Conservation (phyloP, 139 green algal species). For the Asterochloris sp. region DNA sequence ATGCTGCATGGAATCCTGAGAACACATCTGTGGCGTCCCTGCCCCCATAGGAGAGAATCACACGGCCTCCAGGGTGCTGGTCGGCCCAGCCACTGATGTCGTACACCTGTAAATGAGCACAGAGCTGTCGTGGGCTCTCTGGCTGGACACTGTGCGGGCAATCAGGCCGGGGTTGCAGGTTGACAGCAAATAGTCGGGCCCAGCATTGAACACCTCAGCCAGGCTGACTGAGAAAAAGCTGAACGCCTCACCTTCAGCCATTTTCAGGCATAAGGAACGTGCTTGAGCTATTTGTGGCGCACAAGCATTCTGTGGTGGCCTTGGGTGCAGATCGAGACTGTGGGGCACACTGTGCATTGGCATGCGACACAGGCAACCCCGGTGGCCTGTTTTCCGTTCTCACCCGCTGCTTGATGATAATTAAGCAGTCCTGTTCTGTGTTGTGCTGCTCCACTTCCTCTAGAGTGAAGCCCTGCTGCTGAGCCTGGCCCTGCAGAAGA, state of each 20-base stretch:
- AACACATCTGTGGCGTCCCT: slow-evolving; percentile 68
- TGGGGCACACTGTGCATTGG: too few species aligned
- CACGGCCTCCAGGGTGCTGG: slow-evolving; percentile 57
- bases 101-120: slow-evolving; percentile 50
- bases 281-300: too few species aligned
- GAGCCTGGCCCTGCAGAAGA: too few species aligned
- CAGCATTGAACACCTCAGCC: neutral
- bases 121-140: neutral
- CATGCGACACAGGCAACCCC: too few species aligned
- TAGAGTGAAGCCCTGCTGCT: slow-evolving; percentile 13
- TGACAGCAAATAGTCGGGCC: too few species aligned
- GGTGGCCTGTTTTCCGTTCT: neutral
- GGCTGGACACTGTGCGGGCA: neutral
- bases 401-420: slow-evolving; percentile 28
- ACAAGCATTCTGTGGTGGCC: too few species aligned
- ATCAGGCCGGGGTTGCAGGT: neutral
- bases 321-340: too few species aligned
- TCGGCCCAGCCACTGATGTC: slow-evolving; percentile 50
- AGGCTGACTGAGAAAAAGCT: neutral
- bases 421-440: slow-evolving; percentile 32
- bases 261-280: too few species aligned
- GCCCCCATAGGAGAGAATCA: slow-evolving; percentile 58
- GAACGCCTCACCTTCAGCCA: slow-evolving; percentile 17
- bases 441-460: slow-evolving; percentile 36
- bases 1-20: slow-evolving; percentile 46